Percentiles rank a stretch among this genome's conserved stretches.
phyloP scores from a whole-genome alignment of 2,329 filamentous ascomycete species.

The Blumeria hordei region DNA sequence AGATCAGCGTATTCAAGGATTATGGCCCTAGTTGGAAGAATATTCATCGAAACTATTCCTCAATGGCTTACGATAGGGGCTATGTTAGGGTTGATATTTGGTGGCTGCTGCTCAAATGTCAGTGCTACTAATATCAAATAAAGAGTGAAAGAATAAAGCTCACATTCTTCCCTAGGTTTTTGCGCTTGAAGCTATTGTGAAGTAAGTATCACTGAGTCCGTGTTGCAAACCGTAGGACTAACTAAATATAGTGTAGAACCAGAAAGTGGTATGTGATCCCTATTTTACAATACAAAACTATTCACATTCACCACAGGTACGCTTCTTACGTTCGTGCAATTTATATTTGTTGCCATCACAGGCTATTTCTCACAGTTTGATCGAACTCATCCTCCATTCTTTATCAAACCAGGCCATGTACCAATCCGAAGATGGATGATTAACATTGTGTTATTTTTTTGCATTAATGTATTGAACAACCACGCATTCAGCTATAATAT shows the following conservation, averaged over 20 bases:
- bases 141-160: constrained; percentile 6
- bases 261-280: constrained; percentile 38
- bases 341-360: constrained; percentile 56
- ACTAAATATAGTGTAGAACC: constrained; percentile 33
- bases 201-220: constrained; percentile 31
- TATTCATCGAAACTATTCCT: constrained; percentile 33
- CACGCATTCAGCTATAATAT: constrained; percentile 95
- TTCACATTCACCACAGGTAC: constrained; percentile 33
- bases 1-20: constrained; percentile 24
- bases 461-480: constrained; percentile 90
- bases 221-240: not conserved
- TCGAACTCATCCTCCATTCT: constrained; percentile 38
- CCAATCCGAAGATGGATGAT: constrained; percentile 66
- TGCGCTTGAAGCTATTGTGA: constrained; percentile 81
- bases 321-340: constrained; percentile 73
- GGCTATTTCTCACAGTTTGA: constrained; percentile 59
- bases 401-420: constrained; percentile 53
- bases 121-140: constrained; percentile 14
- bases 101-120: constrained; percentile 86
- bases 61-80: constrained; percentile 36
- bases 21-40: constrained; percentile 25
- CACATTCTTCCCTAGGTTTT: constrained; percentile 43
- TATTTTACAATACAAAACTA: not conserved
- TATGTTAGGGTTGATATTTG: constrained; percentile 76
- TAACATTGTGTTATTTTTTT: constrained; percentile 78